Percentiles rank a stretch among this genome's conserved stretches.
These are phyloP conservation scores for Glycine tomentella DNA, from an alignment of 306 rosid species.

Conservation along the genomic window DNA sequence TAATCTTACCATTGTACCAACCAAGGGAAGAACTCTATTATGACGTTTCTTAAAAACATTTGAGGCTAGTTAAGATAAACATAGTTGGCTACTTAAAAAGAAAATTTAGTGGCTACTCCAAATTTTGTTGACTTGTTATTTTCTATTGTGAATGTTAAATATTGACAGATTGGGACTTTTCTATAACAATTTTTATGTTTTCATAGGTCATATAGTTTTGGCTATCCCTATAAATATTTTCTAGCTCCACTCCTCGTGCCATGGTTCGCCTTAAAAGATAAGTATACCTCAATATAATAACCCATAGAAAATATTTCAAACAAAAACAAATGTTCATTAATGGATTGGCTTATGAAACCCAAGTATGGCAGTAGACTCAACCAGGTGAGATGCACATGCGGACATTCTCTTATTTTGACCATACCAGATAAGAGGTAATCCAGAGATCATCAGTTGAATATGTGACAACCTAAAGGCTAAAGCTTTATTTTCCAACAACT, in stretches of 20 bases:
- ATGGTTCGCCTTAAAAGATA: not conserved
- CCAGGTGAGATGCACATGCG: constrained; percentile 22
- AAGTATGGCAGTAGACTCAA: not conserved
- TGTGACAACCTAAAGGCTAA: constrained; percentile 17
- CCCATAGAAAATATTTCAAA: not conserved
- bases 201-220: not conserved
- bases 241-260: not conserved
- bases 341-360: constrained; percentile 7
- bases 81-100: not conserved
- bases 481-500: constrained; percentile 28
- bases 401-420: constrained; percentile 32
- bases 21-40: not conserved
- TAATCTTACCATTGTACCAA: not conserved
- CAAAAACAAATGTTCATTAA: not conserved
- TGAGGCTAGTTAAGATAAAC: not conserved
- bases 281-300: constrained; percentile 8
- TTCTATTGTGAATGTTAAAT: not conserved
- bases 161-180: constrained; percentile 1
- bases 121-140: not conserved
- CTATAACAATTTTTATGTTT: not conserved
- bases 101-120: not conserved
- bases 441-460: constrained; percentile 16
- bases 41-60: not conserved
- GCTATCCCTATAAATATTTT: not conserved
- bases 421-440: constrained; percentile 2